phyloP scores from a whole-genome alignment of 345 rosid genomes.

The Bruguiera sexangula region DNA sequence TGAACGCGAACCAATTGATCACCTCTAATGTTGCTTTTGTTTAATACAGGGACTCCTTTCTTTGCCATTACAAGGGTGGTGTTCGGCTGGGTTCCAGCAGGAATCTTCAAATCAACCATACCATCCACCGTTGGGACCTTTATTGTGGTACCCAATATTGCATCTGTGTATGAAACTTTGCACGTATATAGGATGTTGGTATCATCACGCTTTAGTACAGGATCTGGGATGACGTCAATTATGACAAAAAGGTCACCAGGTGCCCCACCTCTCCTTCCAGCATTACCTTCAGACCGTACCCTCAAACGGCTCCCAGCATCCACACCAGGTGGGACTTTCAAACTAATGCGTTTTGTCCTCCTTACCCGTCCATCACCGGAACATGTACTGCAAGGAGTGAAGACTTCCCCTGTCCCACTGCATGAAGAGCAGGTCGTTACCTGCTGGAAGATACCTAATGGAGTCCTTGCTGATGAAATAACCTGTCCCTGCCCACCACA shows the following conservation, averaged over 20 bases:
- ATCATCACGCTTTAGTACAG: conserved; percentile 79
- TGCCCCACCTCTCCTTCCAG: conserved; percentile 90
- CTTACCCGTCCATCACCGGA: conserved; percentile 92
- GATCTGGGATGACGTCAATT: conserved; percentile 80
- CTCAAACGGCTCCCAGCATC: conserved; percentile 93
- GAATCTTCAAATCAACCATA: conserved; percentile 87
- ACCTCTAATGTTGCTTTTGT: conserved; percentile 86
- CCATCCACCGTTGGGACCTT: conserved; percentile 96
- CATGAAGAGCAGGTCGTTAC: conserved; percentile 91
- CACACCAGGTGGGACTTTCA: conserved; percentile 94
- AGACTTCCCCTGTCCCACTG: conserved; percentile 74
- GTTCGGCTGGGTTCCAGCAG: conserved; percentile 90
- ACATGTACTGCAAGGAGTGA: conserved; percentile 70
- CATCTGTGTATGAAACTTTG: conserved; percentile 86
- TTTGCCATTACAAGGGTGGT: conserved; percentile 93
- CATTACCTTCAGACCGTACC: conserved; percentile 91
- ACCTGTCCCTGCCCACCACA: conserved; percentile 99
- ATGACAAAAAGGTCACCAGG: conserved; percentile 85
- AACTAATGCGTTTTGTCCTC: conserved; percentile 80
- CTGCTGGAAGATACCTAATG: conserved; percentile 95
- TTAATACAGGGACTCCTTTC: conserved; percentile 86
- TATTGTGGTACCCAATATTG: conserved; percentile 80
- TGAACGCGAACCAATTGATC: conserved; percentile 97
- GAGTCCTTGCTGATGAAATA: conserved; percentile 83
- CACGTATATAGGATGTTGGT: conserved; percentile 80